Conservation (phyloP, 257 asterid genomes). For the Mentha longifolia region DNA sequence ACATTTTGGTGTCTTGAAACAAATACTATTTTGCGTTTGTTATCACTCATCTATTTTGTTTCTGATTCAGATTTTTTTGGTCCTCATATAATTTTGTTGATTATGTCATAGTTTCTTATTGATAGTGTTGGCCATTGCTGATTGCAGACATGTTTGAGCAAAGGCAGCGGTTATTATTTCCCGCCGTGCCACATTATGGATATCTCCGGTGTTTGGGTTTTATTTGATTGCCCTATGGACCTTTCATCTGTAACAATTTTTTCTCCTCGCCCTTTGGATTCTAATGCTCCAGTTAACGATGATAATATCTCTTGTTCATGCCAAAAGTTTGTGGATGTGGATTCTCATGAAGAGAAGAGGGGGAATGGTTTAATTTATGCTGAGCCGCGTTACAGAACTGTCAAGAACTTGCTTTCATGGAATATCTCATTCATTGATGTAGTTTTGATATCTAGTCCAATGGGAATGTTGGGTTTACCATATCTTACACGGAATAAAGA, state of each 20-base stretch:
- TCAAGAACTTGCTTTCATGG: conserved; percentile 62
- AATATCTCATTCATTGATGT: conserved; percentile 65
- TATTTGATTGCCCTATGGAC: conserved; percentile 84
- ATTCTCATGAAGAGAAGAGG: conserved; percentile 20
- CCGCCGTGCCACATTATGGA: conserved; percentile 84
- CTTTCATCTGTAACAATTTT: conserved; percentile 73
- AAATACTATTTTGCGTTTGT: too few species aligned
- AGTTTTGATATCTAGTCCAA: conserved; percentile 74
- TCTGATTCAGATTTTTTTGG: neutral
- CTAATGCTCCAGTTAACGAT: conserved; percentile 30
- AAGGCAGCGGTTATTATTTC: conserved; percentile 73
- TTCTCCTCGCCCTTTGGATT: conserved; percentile 57
- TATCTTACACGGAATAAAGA: conserved; percentile 65
- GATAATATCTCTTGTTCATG: conserved; percentile 25
- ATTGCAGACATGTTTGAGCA: conserved; percentile 83
- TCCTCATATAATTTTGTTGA: neutral
- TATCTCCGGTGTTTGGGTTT: conserved; percentile 62
- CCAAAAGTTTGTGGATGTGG: conserved; percentile 24
- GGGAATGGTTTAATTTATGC: conserved; percentile 59
- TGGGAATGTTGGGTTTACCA: conserved; percentile 86
- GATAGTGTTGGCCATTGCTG: conserved; percentile 18
- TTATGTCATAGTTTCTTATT: conserved; percentile 10
- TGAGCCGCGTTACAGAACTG: conserved; percentile 67
- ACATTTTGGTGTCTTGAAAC: too few species aligned
- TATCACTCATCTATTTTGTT: neutral